Evolutionary conservation across 2,329 filamentous ascomycete species (phyloP).

Genomic region (Pestalotiopsis sp.): DNA sequence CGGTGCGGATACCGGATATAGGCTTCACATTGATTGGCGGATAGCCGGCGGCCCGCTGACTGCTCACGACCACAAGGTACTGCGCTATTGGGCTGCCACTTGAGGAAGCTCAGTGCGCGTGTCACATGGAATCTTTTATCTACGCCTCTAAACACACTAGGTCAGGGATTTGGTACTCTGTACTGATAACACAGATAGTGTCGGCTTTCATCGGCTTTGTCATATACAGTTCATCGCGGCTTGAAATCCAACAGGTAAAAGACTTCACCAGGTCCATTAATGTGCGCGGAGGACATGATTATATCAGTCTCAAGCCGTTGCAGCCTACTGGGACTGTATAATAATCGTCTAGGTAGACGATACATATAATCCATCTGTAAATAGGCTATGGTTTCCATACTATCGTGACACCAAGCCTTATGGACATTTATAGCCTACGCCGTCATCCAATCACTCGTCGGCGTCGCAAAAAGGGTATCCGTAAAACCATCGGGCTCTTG

Average conservation of each 20-base stretch:
- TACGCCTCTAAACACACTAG: not conserved
- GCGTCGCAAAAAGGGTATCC: not conserved
- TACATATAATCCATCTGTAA: too few species aligned
- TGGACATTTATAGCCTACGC: not conserved
- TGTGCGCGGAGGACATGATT: too few species aligned
- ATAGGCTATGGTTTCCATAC: too few species aligned
- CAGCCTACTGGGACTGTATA: too few species aligned
- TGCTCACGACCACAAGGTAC: too few species aligned
- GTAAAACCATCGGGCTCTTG: constrained; percentile 11
- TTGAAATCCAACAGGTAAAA: too few species aligned
- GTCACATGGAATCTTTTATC: not conserved
- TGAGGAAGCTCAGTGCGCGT: not conserved
- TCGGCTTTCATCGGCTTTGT: not conserved
- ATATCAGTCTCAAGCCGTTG: too few species aligned
- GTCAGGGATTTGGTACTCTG: too few species aligned
- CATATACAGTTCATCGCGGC: too few species aligned
- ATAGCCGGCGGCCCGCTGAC: not conserved
- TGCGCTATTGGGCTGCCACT: not conserved
- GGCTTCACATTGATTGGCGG: not conserved
- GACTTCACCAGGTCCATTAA: too few species aligned
- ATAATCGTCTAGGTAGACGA: too few species aligned
- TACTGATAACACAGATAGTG: not conserved
- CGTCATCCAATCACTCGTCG: constrained; percentile 27
- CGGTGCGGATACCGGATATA: constrained; percentile 2
- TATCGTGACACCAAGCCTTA: too few species aligned